Base-by-base conservation (phyloP, 345 rosid genomes). In the Eucalyptus globulus region DNA sequence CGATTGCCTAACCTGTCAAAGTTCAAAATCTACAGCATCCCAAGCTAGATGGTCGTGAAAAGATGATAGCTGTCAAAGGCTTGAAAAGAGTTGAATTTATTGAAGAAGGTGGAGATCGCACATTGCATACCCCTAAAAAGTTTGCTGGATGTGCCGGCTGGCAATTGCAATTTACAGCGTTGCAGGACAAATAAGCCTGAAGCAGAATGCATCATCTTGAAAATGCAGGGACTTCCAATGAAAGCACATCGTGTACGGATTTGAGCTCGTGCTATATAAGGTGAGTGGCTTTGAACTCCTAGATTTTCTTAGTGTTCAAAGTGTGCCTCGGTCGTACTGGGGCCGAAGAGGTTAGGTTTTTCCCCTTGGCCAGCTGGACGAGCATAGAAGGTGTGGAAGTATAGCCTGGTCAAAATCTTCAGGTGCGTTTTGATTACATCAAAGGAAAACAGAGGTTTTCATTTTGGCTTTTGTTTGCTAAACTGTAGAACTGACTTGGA, bases 141-240 rank as follows among this genome's bases (percentile, higher is more conserved):
- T 1, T 19, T 50, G 24, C 24, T 8, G 0, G 0, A 19, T 53
- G 34, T 29, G 69, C 69, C 1, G 16, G 69, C 16, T 27, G 14
- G 69, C 16, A n/a, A 62, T 27, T 27, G 1, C 34, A 17, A 27
- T 14, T 27, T 27, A 0, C 69, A 26, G 14, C 7, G 2, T 62
- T 27, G 69, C 5, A 29, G 69, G 5, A 62, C 69, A 27, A 62
- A 62, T 27, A 62, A 62, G 17, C 17, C 34, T 13, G 34, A 62
- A 62, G 69, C 16, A 13, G 17, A 29, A 29, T 29, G 69, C n/a
- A 27, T 62, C 17, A 62, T 29, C 34, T n/a, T n/a, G 5, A 62
- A 13, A 62, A 8, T 21, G 58, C 58, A 19, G 26, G 58, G 58
- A 53, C 58, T 53, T 53, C 58, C 58, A 53, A 17, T 19, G 22